Conservation (phyloP, 2,329 filamentous ascomycete species). For the Aspergillus ibericus region DNA sequence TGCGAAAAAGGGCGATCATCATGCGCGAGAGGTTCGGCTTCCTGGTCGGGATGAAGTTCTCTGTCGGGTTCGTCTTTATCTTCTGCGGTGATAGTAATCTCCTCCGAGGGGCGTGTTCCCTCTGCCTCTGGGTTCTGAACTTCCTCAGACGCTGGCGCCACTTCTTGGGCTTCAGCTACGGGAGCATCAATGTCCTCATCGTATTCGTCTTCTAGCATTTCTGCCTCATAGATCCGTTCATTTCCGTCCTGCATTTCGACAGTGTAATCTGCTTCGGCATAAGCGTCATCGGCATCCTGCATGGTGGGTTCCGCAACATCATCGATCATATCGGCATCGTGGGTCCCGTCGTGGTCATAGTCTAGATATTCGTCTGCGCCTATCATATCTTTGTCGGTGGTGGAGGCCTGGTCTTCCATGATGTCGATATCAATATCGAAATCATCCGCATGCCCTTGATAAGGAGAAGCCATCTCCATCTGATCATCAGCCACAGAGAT, state of each 20-base stretch:
- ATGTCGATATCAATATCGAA: constrained; percentile 62
- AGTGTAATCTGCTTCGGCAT: constrained; percentile 27
- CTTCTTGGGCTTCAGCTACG: constrained; percentile 22
- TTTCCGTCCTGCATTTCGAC: constrained; percentile 33
- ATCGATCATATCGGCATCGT: constrained; percentile 51
- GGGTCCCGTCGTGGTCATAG: constrained; percentile 29
- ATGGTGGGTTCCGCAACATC: constrained; percentile 43
- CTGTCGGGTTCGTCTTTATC: background rate
- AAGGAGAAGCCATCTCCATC: constrained; percentile 46
- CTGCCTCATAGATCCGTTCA: constrained; percentile 37
- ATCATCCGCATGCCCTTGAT: constrained; percentile 48
- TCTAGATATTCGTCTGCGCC: constrained; percentile 41
- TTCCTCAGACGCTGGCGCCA: constrained; percentile 8
- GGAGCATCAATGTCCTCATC: constrained; percentile 36
- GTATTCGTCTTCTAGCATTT: constrained; percentile 43
- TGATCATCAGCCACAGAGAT: constrained; percentile 41
- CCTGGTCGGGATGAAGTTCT: constrained; percentile 6
- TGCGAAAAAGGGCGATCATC: background rate
- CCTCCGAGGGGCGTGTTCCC: background rate
- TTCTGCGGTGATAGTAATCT: background rate
- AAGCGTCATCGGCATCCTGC: constrained; percentile 36
- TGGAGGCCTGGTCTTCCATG: constrained; percentile 57
- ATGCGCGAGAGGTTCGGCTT: constrained; percentile 4
- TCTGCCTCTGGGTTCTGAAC: constrained; percentile 6
- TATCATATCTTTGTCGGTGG: constrained; percentile 54